A percentile compares a stretch with the other conserved stretches of the same genome.
These are phyloP conservation scores for Pelargonium myrrhifolium DNA, from an alignment of 441 rosid genomes.

Conservation along the genomic window DNA sequence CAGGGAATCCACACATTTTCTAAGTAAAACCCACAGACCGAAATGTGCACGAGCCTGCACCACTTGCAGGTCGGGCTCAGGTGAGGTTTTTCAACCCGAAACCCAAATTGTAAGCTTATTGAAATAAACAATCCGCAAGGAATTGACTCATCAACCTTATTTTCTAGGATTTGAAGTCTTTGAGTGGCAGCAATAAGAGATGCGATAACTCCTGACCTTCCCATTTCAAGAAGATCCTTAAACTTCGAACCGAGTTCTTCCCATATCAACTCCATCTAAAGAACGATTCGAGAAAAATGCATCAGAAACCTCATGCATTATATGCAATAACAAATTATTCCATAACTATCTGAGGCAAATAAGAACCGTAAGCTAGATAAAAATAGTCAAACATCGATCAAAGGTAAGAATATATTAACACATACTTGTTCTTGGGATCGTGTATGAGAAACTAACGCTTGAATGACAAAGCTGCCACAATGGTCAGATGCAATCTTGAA, in stretches of 20 bases:
- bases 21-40: too few species aligned
- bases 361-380: conserved; percentile 5
- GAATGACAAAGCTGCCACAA: conserved; percentile 80
- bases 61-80: too few species aligned
- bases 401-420: conserved; percentile 8
- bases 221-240: conserved; percentile 75
- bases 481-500: conserved; percentile 67
- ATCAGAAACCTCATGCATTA: neutral
- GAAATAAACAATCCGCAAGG: too few species aligned
- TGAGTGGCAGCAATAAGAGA: conserved; percentile 64
- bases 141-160: conserved; percentile 39
- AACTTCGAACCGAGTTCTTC: conserved; percentile 74
- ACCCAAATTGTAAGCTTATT: too few species aligned
- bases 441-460: conserved; percentile 66
- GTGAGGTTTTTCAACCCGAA: too few species aligned
- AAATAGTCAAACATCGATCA: neutral
- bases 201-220: conserved; percentile 82
- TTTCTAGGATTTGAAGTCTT: conserved; percentile 57
- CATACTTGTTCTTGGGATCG: conserved; percentile 62
- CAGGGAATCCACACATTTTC: too few species aligned
- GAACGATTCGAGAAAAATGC: conserved; percentile 19
- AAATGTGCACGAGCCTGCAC: too few species aligned
- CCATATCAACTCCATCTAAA: conserved; percentile 64
- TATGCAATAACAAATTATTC: neutral
- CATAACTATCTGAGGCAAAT: neutral